Conservation (phyloP, 2,329 filamentous ascomycete genomes). For the Laburnicola sp. region DNA sequence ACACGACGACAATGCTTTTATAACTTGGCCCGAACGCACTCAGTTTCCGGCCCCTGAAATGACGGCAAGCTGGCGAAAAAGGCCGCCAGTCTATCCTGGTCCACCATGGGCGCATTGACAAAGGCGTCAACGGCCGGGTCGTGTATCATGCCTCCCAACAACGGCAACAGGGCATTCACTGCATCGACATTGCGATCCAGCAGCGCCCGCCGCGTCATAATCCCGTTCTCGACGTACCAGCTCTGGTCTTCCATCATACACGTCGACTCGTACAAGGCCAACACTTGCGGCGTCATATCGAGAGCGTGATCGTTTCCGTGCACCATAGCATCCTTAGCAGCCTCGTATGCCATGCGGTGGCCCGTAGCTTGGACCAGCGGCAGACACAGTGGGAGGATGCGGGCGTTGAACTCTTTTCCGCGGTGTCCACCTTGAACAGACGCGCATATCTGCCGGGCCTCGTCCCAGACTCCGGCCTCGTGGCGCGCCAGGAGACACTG, state of each 20-base stretch:
- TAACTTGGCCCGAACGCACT: conserved; percentile 2
- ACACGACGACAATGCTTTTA: too few species aligned
- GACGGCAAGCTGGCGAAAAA: conserved; percentile 3
- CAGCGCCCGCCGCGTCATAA: conserved; percentile 3
- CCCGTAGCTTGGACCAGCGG: conserved; percentile 4
- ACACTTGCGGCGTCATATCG: conserved; percentile 3
- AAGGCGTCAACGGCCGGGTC: conserved; percentile 6
- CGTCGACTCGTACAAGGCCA: conserved; percentile 5
- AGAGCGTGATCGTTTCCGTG: conserved; percentile 4
- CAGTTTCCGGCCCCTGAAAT: background rate
- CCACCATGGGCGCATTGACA: conserved; percentile 4
- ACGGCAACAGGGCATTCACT: background rate
- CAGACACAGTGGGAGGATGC: conserved; percentile 3
- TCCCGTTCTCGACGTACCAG: conserved; percentile 5
- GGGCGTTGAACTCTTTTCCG: conserved; percentile 3
- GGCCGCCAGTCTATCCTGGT: conserved; percentile 1
- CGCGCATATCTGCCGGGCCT: conserved; percentile 2
- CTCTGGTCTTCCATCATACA: conserved; percentile 5
- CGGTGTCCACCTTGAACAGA: conserved; percentile 3
- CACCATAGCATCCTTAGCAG: conserved; percentile 1
- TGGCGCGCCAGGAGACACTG: conserved; percentile 4
- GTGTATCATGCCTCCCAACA: conserved; percentile 4
- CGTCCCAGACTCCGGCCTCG: conserved; percentile 3
- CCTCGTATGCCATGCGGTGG: conserved; percentile 7
- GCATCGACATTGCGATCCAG: conserved; percentile 3